Evolutionary conservation across 257 asterid species (phyloP).

Genomic region (Parsonsia alboflavescens): DNA sequence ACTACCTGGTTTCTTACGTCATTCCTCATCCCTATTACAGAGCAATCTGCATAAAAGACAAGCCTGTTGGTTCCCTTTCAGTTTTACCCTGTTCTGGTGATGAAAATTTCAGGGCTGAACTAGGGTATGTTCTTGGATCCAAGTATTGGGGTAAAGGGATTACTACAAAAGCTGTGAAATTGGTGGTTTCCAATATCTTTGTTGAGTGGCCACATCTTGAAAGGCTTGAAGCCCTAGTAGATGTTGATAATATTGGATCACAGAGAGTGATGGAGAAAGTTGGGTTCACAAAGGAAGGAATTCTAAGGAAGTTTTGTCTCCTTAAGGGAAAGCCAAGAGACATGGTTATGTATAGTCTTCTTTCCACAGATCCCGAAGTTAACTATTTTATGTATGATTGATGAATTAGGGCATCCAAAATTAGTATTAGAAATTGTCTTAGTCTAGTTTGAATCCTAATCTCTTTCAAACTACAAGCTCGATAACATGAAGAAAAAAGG

Average conservation of each 20-base stretch:
- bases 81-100: slow-evolving; percentile 37
- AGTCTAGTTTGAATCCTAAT: neutral
- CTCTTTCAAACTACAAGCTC: neutral
- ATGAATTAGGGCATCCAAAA: neutral
- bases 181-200: slow-evolving; percentile 54
- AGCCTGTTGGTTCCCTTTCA: slow-evolving; percentile 47
- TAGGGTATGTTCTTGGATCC: slow-evolving; percentile 63
- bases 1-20: slow-evolving; percentile 20
- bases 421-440: neutral
- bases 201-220: slow-evolving; percentile 65
- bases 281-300: slow-evolving; percentile 63
- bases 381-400: neutral
- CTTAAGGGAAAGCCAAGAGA: slow-evolving; percentile 58
- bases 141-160: slow-evolving; percentile 81
- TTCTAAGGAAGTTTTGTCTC: slow-evolving; percentile 60
- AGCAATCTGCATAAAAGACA: slow-evolving; percentile 54
- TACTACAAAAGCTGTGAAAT: slow-evolving; percentile 61
- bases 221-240: slow-evolving; percentile 77
- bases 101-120: slow-evolving; percentile 55
- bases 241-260: slow-evolving; percentile 59
- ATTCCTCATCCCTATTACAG: slow-evolving; percentile 52
- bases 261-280: slow-evolving; percentile 78
- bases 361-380: slow-evolving; percentile 34
- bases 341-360: slow-evolving; percentile 55
- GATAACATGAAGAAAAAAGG: neutral